Evolutionary conservation across 2,329 filamentous ascomycete species (phyloP).

Genomic region (Cladosporium sp.): DNA sequence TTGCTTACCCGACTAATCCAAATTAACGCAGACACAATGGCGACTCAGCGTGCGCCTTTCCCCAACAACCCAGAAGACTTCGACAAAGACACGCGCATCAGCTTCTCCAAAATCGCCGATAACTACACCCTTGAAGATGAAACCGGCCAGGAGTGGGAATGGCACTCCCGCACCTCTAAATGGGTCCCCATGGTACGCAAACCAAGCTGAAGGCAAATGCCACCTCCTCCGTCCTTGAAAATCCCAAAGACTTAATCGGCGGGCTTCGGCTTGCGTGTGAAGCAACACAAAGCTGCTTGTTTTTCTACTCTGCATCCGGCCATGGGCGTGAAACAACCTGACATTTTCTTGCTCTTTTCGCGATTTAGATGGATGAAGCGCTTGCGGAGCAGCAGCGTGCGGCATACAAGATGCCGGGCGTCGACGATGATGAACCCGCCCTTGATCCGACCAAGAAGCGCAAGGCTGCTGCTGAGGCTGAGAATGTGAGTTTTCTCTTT

Average conservation of each 20-base stretch:
- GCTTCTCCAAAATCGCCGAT: slow-evolving; percentile 75
- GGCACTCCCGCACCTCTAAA: slow-evolving; percentile 63
- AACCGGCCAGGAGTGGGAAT: slow-evolving; percentile 81
- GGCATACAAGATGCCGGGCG: slow-evolving; percentile 57
- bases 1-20: too few relatives aligned
- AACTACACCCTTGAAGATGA: slow-evolving; percentile 75
- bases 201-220: slow-evolving; percentile 16
- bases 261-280: slow-evolving; percentile 1
- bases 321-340: slow-evolving; percentile 26
- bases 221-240: slow-evolving; percentile 22
- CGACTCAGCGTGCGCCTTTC: slow-evolving; percentile 34
- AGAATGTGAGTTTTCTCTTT: slow-evolving; percentile 23
- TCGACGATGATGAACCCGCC: slow-evolving; percentile 49
- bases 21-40: too few relatives aligned
- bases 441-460: slow-evolving; percentile 35
- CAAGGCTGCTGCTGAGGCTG: slow-evolving; percentile 35
- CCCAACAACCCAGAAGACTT: slow-evolving; percentile 63
- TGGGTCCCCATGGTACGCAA: slow-evolving; percentile 66
- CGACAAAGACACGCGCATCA: slow-evolving; percentile 74
- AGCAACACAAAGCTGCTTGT: slow-evolving; percentile 1
- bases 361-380: slow-evolving; percentile 54
- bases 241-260: slow-evolving; percentile 16
- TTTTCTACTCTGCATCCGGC: slow-evolving; percentile 1
- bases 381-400: slow-evolving; percentile 57
- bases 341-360: slow-evolving; percentile 8